Evolutionary conservation across 2,329 filamentous ascomycete genomes (phyloP).

Genomic region (Dactylonectria estremocensis): DNA sequence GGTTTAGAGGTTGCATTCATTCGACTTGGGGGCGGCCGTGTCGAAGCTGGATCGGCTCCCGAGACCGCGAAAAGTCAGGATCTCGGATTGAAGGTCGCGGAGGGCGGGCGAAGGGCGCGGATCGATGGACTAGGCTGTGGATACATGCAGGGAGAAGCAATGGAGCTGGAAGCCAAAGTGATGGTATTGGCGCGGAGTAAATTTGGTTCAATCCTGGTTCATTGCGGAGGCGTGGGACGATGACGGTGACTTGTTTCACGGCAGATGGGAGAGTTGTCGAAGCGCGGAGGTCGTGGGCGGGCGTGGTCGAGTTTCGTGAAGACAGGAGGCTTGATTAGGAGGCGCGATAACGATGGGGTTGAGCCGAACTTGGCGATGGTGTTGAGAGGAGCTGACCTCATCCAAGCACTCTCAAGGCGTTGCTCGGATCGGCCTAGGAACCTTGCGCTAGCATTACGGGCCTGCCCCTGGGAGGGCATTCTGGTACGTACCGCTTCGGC

Average conservation of each 20-base stretch:
- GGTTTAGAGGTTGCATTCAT: conserved; percentile 97
- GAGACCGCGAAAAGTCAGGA: conserved; percentile 42
- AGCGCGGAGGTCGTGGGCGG: conserved; percentile 29
- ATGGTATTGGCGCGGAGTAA: conserved; percentile 24
- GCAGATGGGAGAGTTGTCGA: conserved; percentile 31
- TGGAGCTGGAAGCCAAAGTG: conserved; percentile 21
- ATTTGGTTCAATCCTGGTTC: conserved; percentile 38
- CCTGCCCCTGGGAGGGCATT: conserved; percentile 24
- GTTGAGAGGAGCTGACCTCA: conserved; percentile 46
- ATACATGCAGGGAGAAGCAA: conserved; percentile 45
- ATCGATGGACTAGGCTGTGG: conserved; percentile 37
- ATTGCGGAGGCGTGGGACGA: conserved; percentile 45
- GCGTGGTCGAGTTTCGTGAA: conserved; percentile 12
- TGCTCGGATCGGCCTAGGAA: conserved; percentile 26
- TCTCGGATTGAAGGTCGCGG: conserved; percentile 32
- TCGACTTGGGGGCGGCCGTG: conserved; percentile 52
- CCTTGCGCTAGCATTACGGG: conserved; percentile 35
- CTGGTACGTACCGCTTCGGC: conserved; percentile 3
- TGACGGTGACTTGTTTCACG: conserved; percentile 36
- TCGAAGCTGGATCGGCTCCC: conserved; percentile 49
- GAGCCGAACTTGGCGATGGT: conserved; percentile 41
- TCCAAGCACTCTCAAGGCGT: conserved; percentile 26
- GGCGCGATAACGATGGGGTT: conserved; percentile 45
- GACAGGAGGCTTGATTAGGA: conserved; percentile 20
- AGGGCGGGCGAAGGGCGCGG: conserved; percentile 26